Conservation (phyloP, 352 stramenopile species). For the Pythium rishiriense region DNA sequence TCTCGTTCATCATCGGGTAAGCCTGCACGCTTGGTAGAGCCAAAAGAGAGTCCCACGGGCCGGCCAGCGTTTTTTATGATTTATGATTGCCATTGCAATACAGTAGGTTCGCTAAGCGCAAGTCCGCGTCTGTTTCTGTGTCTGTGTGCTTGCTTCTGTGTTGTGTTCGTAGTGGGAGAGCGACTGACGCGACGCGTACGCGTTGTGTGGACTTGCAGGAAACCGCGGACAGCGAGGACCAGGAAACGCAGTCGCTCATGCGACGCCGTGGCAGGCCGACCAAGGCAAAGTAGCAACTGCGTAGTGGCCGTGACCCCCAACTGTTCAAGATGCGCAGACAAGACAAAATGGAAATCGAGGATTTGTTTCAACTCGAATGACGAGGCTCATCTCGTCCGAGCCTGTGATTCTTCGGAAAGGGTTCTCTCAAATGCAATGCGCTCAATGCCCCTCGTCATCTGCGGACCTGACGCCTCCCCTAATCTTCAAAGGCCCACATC, state of each 20-base stretch:
- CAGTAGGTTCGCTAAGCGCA: conserved; percentile 4
- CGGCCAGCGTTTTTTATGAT: background rate
- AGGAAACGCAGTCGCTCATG: background rate
- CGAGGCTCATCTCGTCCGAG: no score
- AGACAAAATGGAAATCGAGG: no score
- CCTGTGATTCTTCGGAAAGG: no score
- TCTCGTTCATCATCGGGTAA: conserved; percentile 32
- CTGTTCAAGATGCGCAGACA: no score
- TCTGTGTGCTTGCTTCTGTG: conserved; percentile 8
- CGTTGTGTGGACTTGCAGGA: conserved; percentile 3
- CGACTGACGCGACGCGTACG: background rate
- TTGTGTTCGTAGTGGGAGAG: background rate
- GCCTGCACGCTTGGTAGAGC: no score
- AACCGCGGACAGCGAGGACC: background rate
- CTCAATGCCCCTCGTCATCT: no score
- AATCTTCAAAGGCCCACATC: no score
- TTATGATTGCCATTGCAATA: background rate
- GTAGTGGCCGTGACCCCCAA: no score
- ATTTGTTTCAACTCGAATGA: background rate
- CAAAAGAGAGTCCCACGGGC: no score
- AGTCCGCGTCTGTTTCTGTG: background rate
- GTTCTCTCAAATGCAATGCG: no score
- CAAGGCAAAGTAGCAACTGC: background rate
- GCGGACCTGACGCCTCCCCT: no score
- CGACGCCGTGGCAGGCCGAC: conserved; percentile 5